Conservation (phyloP, 2,329 filamentous ascomycete species). For the Nakataea oryzae region DNA sequence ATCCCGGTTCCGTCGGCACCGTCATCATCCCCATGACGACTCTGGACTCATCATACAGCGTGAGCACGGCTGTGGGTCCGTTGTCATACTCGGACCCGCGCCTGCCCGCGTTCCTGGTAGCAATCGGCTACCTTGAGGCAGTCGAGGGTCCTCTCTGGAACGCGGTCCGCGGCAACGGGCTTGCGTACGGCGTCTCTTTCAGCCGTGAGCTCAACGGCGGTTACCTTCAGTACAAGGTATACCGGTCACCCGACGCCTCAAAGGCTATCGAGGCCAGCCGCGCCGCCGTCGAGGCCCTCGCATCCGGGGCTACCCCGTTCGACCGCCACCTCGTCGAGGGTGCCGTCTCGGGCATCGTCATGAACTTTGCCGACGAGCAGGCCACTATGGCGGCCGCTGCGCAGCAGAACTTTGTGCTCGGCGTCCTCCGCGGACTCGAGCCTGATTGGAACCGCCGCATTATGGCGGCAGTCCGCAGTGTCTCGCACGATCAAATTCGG, state of each 20-base stretch:
- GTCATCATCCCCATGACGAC: slow-evolving; percentile 84
- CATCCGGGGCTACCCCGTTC: slow-evolving; percentile 59
- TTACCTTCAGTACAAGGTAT: slow-evolving; percentile 73
- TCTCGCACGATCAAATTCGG: slow-evolving; percentile 68
- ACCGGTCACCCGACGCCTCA: slow-evolving; percentile 79
- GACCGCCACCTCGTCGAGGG: slow-evolving; percentile 80
- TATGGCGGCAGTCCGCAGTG: slow-evolving; percentile 64
- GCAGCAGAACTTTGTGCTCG: slow-evolving; percentile 69
- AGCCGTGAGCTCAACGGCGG: slow-evolving; percentile 68
- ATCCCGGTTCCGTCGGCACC: slow-evolving; percentile 62
- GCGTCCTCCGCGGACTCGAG: slow-evolving; percentile 66
- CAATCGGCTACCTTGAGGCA: slow-evolving; percentile 81
- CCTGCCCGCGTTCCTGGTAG: slow-evolving; percentile 77
- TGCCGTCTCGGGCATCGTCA: slow-evolving; percentile 81
- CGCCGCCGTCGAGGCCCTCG: slow-evolving; percentile 63
- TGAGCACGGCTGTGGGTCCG: slow-evolving; percentile 65
- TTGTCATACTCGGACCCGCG: slow-evolving; percentile 65
- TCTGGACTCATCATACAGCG: slow-evolving; percentile 83
- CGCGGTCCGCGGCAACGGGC: slow-evolving; percentile 81
- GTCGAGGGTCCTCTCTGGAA: slow-evolving; percentile 93
- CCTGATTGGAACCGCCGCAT: slow-evolving; percentile 70
- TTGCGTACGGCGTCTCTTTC: slow-evolving; percentile 84
- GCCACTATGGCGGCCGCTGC: slow-evolving; percentile 76
- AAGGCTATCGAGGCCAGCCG: slow-evolving; percentile 75
- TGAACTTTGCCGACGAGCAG: slow-evolving; percentile 79